Base-by-base conservation (phyloP, 345 rosid species). In the Acer campestre region DNA sequence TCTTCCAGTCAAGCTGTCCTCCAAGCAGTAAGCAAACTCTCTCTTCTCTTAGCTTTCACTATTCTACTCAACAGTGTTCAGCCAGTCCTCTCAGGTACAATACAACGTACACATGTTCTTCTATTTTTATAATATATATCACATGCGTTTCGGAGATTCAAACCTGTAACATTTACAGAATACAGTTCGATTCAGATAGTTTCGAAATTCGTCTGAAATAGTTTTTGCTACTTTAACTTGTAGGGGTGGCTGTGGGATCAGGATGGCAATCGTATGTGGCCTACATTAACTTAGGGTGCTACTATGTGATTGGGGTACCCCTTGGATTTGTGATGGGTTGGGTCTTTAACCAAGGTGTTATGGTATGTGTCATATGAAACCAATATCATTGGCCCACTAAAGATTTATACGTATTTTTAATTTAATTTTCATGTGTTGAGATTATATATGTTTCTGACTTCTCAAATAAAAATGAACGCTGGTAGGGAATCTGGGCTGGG, bases 401-500 rank as follows among this genome's bases (percentile, higher is more conserved):
- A 48, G 16, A 48, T 11, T 11, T 48, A 13, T 48, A 48, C 8
- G 25, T 48, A 11, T 13, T 17, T 51, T 53, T 16, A 9, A 1
- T 35, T 48, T 29, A 29, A 29, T 29, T 1, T 22, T 49, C 48
- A 17, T 29, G 31, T 29, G 31, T 1, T 29, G 31, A 29, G 31
- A 29, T 27, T 25, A 25, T 25, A 25, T 44, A 9, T 44, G 49
- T 8, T 9, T 46, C 12, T 46, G 13, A 46, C 49, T 1, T 9
- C 0, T 29, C 31, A 29, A 2, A 29, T 46, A 12, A 10, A 48
- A 49, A 13, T 12, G 53, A 12, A 40, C 2, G 27, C 49, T 64
- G 58, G 1, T 22, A 93, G 98, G 97, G 98, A 42, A 89, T 93
- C n/a, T 93, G 98, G 98, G 94, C 86, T 55, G 98, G 98, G 68